Conservation (phyloP, 139 green algal species). For the Pseudopediastrum boryanum region DNA sequence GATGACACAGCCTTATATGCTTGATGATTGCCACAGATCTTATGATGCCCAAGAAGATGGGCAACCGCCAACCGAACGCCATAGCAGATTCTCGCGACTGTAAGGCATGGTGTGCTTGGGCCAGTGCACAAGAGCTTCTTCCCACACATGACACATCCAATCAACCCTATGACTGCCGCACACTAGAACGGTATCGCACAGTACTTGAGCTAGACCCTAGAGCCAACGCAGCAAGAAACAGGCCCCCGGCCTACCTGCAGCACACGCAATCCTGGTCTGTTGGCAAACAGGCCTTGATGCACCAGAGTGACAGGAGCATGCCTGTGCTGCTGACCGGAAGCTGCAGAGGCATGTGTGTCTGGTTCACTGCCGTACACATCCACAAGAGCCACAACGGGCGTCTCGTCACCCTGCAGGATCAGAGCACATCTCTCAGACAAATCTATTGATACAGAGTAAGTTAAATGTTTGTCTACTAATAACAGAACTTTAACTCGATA, state of each 20-base stretch:
- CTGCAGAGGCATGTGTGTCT: neutral
- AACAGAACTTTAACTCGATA: neutral
- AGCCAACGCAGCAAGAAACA: neutral
- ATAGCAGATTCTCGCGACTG: neutral
- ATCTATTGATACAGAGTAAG: neutral
- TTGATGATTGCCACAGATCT: neutral
- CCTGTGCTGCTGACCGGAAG: neutral
- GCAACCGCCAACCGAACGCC: neutral
- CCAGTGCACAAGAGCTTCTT: neutral
- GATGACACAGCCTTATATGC: neutral
- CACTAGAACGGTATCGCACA: neutral
- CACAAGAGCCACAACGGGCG: slow-evolving; percentile 24
- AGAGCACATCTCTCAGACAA: neutral
- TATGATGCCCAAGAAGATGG: neutral
- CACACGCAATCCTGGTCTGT: slow-evolving; percentile 24
- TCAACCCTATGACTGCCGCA: neutral
- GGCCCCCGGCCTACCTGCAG: slow-evolving; percentile 15
- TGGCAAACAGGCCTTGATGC: slow-evolving; percentile 9
- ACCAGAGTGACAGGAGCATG: slow-evolving; percentile 22
- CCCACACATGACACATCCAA: neutral
- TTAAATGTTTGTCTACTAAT: neutral
- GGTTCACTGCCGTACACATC: slow-evolving; percentile 36
- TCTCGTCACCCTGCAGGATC: slow-evolving; percentile 4
- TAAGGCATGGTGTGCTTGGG: neutral
- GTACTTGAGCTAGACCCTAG: neutral